Percentiles rank a stretch among this genome's conserved stretches.
Evolutionary conservation across 768 basidiomycete species (phyloP).

Genomic region (Hygrocybe coccinea): DNA sequence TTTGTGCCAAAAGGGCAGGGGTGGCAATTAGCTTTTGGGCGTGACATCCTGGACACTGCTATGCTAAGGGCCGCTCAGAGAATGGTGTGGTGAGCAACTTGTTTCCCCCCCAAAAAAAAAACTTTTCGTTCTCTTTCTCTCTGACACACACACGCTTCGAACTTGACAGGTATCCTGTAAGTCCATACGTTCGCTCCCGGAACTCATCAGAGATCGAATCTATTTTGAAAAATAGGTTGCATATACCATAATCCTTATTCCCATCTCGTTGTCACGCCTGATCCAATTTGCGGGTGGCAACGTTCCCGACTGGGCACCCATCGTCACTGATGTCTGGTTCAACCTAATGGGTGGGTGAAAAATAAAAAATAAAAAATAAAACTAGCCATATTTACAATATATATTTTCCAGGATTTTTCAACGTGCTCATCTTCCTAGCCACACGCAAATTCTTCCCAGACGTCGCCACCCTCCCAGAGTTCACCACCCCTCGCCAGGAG

Average conservation of each 20-base stretch:
- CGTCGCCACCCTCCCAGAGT: conserved; percentile 18
- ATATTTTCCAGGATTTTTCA: conserved; percentile 22
- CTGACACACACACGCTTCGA: neutral
- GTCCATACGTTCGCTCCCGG: too few species aligned
- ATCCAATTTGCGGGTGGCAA: conserved; percentile 21
- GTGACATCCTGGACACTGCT: conserved; percentile 21
- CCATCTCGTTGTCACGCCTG: conserved; percentile 28
- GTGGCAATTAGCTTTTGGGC: conserved; percentile 19
- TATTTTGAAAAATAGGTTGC: conserved; percentile 19
- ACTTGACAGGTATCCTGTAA: conserved; percentile 14
- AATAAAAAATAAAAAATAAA: too few species aligned
- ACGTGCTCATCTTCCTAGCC: conserved; percentile 27
- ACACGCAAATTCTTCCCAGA: conserved; percentile 24
- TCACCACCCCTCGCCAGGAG: conserved; percentile 18
- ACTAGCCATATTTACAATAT: neutral
- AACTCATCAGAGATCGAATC: too few species aligned
- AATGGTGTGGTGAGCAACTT: conserved; percentile 25
- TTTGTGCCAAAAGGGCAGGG: conserved; percentile 15
- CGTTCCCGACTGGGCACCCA: conserved; percentile 23
- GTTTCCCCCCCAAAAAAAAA: too few species aligned
- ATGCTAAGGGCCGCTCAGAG: conserved; percentile 22
- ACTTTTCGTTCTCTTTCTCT: neutral
- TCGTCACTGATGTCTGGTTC: conserved; percentile 23
- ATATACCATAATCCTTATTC: conserved; percentile 27
- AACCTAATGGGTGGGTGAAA: conserved; percentile 34